Conservation (phyloP, 768 basidiomycete species). For the Clathrus columnatus region DNA sequence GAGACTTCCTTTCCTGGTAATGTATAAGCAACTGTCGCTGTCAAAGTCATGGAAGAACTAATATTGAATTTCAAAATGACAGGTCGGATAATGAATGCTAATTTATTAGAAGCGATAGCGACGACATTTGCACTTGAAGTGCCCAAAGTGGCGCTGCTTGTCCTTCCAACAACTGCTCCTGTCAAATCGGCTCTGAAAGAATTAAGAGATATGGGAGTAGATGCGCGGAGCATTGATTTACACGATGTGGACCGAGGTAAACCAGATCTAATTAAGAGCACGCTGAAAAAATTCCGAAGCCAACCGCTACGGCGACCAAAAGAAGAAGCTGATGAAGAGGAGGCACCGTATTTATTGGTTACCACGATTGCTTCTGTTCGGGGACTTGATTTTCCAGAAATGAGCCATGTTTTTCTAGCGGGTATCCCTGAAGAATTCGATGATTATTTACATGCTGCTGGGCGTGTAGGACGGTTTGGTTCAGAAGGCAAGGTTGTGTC, state of each 20-base stretch:
- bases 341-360: conserved; percentile 57
- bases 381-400: conserved; percentile 61
- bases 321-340: conserved; percentile 23
- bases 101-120: conserved; percentile 59
- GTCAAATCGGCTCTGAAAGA: conserved; percentile 59
- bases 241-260: conserved; percentile 34
- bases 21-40: too few relatives aligned
- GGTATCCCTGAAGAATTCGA: conserved; percentile 54
- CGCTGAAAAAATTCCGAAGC: conserved; percentile 10
- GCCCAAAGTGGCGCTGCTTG: conserved; percentile 55
- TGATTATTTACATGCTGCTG: conserved; percentile 60
- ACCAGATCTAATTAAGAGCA: conserved; percentile 28
- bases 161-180: conserved; percentile 52
- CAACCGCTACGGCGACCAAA: neutral
- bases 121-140: conserved; percentile 67
- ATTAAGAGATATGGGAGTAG: conserved; percentile 53
- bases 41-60: neutral
- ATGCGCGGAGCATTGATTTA: conserved; percentile 56
- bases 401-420: conserved; percentile 69
- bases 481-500: conserved; percentile 57
- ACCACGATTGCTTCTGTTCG: conserved; percentile 61
- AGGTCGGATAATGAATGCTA: conserved; percentile 30
- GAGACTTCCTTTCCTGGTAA: neutral
- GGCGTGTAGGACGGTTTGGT: conserved; percentile 70
- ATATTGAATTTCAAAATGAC: neutral